A percentile compares a stretch with the other conserved stretches of the same genome.
Conservation (phyloP, 2,329 filamentous ascomycete species). For the Xylaria sp. region DNA sequence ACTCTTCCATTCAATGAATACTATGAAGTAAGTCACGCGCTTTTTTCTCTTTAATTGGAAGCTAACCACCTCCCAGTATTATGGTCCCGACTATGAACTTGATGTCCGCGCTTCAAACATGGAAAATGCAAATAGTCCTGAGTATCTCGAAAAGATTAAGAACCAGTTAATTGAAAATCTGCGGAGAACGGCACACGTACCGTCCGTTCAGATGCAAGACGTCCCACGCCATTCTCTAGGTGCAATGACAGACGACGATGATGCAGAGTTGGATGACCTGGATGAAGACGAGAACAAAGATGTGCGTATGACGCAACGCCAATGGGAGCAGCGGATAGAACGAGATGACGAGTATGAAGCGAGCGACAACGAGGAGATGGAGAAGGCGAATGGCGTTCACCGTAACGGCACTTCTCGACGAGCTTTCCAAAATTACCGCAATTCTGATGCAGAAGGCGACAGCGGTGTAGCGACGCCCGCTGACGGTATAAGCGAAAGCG, state of each 20-base stretch:
- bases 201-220: constrained; percentile 91
- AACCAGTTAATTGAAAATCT: constrained; percentile 86
- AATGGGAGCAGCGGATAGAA: constrained; percentile 81
- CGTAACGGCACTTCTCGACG: constrained; percentile 60
- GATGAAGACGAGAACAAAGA: constrained; percentile 92
- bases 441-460: constrained; percentile 57
- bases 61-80: constrained; percentile 73
- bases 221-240: constrained; percentile 70
- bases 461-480: constrained; percentile 53
- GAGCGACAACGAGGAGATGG: constrained; percentile 88
- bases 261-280: constrained; percentile 71
- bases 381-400: constrained; percentile 74
- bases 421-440: constrained; percentile 62
- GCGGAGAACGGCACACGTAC: constrained; percentile 83
- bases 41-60: constrained; percentile 44
- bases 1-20: constrained; percentile 97
- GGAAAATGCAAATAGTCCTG: constrained; percentile 87
- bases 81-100: constrained; percentile 88
- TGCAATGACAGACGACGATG: constrained; percentile 73
- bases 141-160: constrained; percentile 85
- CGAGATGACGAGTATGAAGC: constrained; percentile 86
- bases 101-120: constrained; percentile 90
- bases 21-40: constrained; percentile 73
- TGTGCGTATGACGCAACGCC: constrained; percentile 80
- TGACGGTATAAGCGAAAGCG: constrained; percentile 49